Percentiles rank a stretch among this genome's conserved stretches.
phyloP scores from a whole-genome alignment of 83 land plant species.

The Thuja plicata region DNA sequence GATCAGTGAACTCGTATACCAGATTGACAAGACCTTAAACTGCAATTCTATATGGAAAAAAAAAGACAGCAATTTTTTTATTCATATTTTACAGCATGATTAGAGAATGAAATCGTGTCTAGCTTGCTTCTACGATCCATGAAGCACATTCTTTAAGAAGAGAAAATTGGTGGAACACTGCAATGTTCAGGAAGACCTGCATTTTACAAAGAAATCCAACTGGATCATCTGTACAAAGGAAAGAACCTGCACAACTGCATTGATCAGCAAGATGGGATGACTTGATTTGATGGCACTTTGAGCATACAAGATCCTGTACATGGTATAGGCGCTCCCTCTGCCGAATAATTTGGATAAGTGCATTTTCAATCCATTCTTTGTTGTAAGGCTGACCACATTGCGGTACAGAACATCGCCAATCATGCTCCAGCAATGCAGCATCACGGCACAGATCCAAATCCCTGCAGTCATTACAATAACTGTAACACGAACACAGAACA shows the following conservation, averaged over 20 bases:
- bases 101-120: conserved; percentile 4
- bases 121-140: conserved; percentile 67
- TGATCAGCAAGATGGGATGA: conserved; percentile 93
- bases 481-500: conserved; percentile 28
- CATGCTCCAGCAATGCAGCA: conserved; percentile 67
- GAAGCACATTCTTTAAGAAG: conserved; percentile 74
- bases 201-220: conserved; percentile 68
- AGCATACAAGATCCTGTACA: conserved; percentile 88
- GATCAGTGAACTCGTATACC: not conserved
- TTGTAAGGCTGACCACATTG: conserved; percentile 95
- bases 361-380: conserved; percentile 82
- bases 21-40: not conserved
- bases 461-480: conserved; percentile 97
- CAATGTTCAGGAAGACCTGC: conserved; percentile 71
- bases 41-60: not conserved
- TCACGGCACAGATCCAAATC: conserved; percentile 93
- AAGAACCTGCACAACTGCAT: conserved; percentile 90
- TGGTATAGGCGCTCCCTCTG: conserved; percentile 96
- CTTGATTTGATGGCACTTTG: conserved; percentile 84
- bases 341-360: conserved; percentile 89
- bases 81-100: conserved; percentile 7
- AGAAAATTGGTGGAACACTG: conserved; percentile 69
- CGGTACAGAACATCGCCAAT: conserved; percentile 89
- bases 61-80: not conserved
- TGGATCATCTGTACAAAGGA: conserved; percentile 71